Base-by-base conservation (phyloP, 169 alveolate species). In the Plasmodium inui region DNA sequence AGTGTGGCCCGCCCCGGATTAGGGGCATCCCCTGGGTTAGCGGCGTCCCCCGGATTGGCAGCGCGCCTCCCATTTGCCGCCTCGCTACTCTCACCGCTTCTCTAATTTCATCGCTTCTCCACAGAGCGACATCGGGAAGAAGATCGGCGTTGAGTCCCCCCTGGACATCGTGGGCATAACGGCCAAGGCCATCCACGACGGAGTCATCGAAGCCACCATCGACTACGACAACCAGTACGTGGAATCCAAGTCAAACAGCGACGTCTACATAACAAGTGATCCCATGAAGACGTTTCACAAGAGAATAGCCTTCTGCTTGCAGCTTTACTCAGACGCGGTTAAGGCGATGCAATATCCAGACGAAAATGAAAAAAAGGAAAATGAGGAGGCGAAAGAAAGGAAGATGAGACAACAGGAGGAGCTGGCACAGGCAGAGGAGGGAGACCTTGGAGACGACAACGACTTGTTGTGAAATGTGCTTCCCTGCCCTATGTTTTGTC, bases 121-220 rank as follows among this genome's bases (percentile, higher is more conserved):
- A 14, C 73, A 96, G 97, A 95, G 84, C 61, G 99, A 98, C 84
- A 97, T 98, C 4, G 98, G 98, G 41, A 90, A 96, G 44, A 97
- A 98, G 95, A 96, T 98, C 79, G 99, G 99, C 22, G 96, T 98
- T 46, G 98, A 98, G 22, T 96, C 97, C 46, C 96, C 98, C 37
- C 97, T 97, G 82, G 99, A 98, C 55, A 96, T 98, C 28, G 99
- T 97, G 78, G 97, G 98, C 74, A 98, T 98, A 80, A 98, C 98
- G 28, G 97, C 99, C 26, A 98, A 98, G 96, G 99, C 99, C 19
- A 98, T 98, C 70, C 97, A 98, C 86, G 99, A 98, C 93, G 99
- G 99, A 61, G 99, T 98, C 12, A 98, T 98, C 83, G 99, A 98
- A 73, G 99, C 99, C 1, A 93, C 97, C 6, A 97, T 98, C 53